phyloP scores from a whole-genome alignment of 257 asterid species.

The Solanum dulcamara region DNA sequence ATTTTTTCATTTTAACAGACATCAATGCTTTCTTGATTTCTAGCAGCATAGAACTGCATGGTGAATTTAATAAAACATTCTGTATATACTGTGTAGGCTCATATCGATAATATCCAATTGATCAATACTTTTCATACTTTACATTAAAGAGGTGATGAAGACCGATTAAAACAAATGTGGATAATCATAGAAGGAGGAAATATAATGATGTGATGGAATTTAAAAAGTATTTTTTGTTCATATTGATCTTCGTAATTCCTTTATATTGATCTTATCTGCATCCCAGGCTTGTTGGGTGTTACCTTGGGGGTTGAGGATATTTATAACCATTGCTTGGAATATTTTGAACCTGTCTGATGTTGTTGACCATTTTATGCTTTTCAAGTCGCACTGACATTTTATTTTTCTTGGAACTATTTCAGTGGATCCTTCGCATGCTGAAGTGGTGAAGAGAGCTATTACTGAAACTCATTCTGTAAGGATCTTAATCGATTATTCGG shows the following conservation, averaged over 20 bases:
- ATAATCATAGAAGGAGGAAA: background rate
- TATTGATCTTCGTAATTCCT: background rate
- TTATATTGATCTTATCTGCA: background rate
- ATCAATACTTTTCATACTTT: background rate
- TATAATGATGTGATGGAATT: background rate
- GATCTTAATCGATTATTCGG: background rate
- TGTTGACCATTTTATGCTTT: background rate
- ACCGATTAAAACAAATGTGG: background rate
- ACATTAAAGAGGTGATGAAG: background rate
- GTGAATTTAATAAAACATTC: background rate
- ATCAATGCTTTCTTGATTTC: background rate
- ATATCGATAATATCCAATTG: background rate
- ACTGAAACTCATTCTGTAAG: conserved; percentile 40
- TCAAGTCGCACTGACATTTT: no score
- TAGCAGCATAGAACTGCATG: background rate
- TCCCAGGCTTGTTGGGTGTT: background rate
- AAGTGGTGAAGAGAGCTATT: conserved; percentile 50
- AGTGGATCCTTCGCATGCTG: conserved; percentile 39
- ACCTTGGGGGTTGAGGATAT: background rate
- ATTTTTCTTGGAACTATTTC: no score
- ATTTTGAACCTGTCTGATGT: background rate
- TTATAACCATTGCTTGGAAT: background rate
- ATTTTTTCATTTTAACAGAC: background rate
- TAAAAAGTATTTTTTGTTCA: background rate
- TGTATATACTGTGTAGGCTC: background rate